phyloP scores from a whole-genome alignment of 306 rosid species.

The Dalbergia cultrata region DNA sequence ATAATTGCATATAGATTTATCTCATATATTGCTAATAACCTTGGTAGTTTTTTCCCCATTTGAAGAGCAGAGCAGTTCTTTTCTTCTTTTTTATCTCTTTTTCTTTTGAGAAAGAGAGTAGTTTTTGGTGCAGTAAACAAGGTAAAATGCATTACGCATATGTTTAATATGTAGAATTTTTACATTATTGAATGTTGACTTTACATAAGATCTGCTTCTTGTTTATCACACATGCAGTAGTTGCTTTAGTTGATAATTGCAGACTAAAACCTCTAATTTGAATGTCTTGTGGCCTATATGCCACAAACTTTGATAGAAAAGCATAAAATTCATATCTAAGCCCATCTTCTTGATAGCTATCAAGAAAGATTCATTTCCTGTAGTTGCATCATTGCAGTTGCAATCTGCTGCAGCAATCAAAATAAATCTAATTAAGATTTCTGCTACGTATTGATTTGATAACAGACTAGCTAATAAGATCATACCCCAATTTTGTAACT shows the following conservation, averaged over 20 bases:
- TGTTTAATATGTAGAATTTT: slow-evolving; percentile 14
- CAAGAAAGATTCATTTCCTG: slow-evolving; percentile 42
- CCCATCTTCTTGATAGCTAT: slow-evolving; percentile 52
- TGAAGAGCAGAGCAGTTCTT: not conserved
- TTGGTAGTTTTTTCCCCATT: not conserved
- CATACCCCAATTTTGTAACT: slow-evolving; percentile 77
- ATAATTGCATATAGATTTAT: not conserved
- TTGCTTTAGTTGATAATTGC: slow-evolving; percentile 45
- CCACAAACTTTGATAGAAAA: slow-evolving; percentile 42
- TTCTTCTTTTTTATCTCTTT: too few relatives aligned
- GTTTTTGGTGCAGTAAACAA: not conserved
- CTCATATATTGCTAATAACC: not conserved
- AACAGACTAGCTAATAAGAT: slow-evolving; percentile 38
- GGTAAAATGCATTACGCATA: not conserved
- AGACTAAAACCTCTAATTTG: slow-evolving; percentile 46
- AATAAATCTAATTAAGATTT: slow-evolving; percentile 27
- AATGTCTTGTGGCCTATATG: slow-evolving; percentile 48
- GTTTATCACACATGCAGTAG: slow-evolving; percentile 53
- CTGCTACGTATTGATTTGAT: slow-evolving; percentile 29
- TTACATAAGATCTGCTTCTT: slow-evolving; percentile 49
- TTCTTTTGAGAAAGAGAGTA: not conserved
- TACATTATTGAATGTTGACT: slow-evolving; percentile 44
- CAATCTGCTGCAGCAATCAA: slow-evolving; percentile 71
- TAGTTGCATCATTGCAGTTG: slow-evolving; percentile 62
- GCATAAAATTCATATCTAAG: slow-evolving; percentile 52